phyloP scores from a whole-genome alignment of 805 yeast genomes.

The Suhomyces prunicola region DNA sequence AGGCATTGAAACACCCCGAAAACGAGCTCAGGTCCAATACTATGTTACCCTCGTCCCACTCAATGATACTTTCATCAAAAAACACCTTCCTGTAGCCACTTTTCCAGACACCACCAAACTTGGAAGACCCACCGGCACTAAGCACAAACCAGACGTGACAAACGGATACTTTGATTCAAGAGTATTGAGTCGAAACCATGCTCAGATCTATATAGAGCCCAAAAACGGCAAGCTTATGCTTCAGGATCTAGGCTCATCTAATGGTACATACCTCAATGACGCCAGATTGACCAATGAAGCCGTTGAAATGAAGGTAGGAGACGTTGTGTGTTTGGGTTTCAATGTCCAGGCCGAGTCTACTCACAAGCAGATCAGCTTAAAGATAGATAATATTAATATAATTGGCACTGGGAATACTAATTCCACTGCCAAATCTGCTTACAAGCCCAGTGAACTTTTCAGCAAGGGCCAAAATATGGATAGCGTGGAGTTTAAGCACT shows the following conservation, averaged over 20 bases:
- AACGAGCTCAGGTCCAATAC: conserved; percentile 37
- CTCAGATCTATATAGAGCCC: conserved; percentile 76
- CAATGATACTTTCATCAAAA: conserved; percentile 79
- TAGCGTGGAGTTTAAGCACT: conserved; percentile 32
- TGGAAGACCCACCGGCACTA: conserved; percentile 83
- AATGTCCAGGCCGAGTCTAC: conserved; percentile 68
- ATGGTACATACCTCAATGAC: conserved; percentile 91
- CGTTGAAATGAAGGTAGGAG: conserved; percentile 70
- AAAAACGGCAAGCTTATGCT: conserved; percentile 64
- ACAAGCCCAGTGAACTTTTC: not conserved
- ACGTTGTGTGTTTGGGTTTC: conserved; percentile 89
- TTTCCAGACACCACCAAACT: conserved; percentile 79
- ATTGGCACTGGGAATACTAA: conserved; percentile 32
- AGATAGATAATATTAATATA: conserved; percentile 69
- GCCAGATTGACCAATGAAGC: conserved; percentile 60
- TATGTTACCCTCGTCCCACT: conserved; percentile 72
- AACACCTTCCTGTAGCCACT: conserved; percentile 74
- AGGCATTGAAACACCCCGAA: conserved; percentile 16
- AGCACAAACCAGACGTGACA: conserved; percentile 55
- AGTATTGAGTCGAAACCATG: conserved; percentile 90
- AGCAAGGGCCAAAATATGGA: conserved; percentile 13
- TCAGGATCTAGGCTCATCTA: conserved; percentile 84
- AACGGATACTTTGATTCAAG: conserved; percentile 95
- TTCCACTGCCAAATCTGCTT: conserved; percentile 13
- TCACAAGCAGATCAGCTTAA: conserved; percentile 85